Base-by-base conservation (phyloP, 305 asterid genomes). In the Lippia alba region DNA sequence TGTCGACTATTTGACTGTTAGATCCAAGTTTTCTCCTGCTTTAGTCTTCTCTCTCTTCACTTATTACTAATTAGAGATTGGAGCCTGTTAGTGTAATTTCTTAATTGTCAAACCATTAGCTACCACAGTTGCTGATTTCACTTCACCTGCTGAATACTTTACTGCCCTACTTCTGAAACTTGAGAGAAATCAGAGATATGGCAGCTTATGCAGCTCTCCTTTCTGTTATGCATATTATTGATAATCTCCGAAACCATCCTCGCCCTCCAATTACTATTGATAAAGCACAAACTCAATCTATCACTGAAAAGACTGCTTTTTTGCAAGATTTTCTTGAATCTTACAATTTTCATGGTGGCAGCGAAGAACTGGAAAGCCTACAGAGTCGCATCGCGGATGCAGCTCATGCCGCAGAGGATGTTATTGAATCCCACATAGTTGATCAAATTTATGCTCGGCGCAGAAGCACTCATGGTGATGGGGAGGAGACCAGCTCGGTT, bases 131-230 rank as follows among this genome's bases (percentile, higher is more conserved):
- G 9, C 15, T 7, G 4, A 12, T n/a, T 14, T 49, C 18, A n/a
- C 17, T 49, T 49, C 49, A 44, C 4, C 12, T 44, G 49, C 18
- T 5, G 14, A 12, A 17, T 49, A 18, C 15, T 8, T 49, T 49
- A 6, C 16, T 12, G 55, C 55, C 4, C 4, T 49, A 4, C 7
- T 49, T 17, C 15, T 6, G 10, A 55, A 44, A 2, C 12, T 6
- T 44, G 49, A 7, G 49, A 7, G 9, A 7, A 44, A 44, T 44
- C 49, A 44, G 49, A 44, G 30, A 24, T 45, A 68, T 55, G 74
- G 69, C 69, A 16, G 75, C 75, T 50, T 69, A 69, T 30, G 79
- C 75, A 69, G 79, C 75, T 62, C 67, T 69, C 12, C 39, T 65
- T 69, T 69, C 67, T 63, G 16, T 74, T 30, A 33, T 49, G 57